Base-by-base conservation (phyloP, 495 filamentous ascomycete species). In the Penicillium flavigenum region DNA sequence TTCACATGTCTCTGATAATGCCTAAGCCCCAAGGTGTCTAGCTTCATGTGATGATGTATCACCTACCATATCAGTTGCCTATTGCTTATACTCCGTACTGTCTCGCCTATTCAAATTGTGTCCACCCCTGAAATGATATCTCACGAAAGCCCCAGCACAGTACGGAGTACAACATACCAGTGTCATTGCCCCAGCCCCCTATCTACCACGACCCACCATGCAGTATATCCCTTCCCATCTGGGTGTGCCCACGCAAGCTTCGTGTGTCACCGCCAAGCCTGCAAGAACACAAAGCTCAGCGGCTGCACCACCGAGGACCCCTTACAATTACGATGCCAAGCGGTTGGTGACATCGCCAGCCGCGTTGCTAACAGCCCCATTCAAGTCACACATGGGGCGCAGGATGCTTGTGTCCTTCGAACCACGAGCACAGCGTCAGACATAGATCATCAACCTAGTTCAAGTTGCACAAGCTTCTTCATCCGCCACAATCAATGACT, bases 181-280 rank as follows among this genome's bases (percentile, higher is more conserved):
- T 38, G 34, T n/a, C 34, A n/a, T 38, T 16, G 49, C 32, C 20
- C 49, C 50, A 52, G 38, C 34, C 36, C 16, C 34, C 7, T 20
- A 52, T 38, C 36, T 22, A 22, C 38, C 3, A 29, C 2, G 49
- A 29, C 36, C 50, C 36, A 52, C 36, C 31, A 26, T 5, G 10
- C 51, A 31, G 44, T 7, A 27, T 24, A 55, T 55, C 53, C 16
- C 20, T 55, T 38, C 53, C 43, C 20, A 5, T 19, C 53, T 55
- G 1, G 42, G 53, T 1, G 11, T 5, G 42, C 29, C 53, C 44
- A 47, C 53, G 53, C 53, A 55, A 55, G 53, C 43, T 39, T 16
- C 9, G 14, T 46, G 27, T 54, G 43, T 36, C 44, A 55, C 53
- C 39, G 53, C 53, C 31, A 47, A 47, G 43, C 39, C 39, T 14